A percentile compares a stretch with the other conserved stretches of the same genome.
Conservation (phyloP, 495 filamentous ascomycete species). For the Penicillium waksmanii region DNA sequence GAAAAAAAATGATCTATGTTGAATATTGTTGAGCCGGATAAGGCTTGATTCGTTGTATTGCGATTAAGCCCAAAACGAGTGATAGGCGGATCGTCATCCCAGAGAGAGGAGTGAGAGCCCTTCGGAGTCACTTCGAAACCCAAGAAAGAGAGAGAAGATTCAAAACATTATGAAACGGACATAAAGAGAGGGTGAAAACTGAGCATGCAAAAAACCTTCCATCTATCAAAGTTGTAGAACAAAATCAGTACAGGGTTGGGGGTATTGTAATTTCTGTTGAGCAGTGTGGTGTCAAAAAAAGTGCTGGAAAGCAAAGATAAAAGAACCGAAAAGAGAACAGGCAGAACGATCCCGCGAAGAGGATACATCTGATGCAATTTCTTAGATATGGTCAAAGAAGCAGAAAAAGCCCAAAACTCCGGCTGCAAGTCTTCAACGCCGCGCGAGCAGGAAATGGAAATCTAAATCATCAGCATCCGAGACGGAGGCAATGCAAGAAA, state of each 20-base stretch:
- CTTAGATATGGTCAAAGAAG: constrained; percentile 16
- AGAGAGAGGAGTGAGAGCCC: neutral
- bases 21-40: constrained; percentile 4
- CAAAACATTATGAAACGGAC: constrained; percentile 3
- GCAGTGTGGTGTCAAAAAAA: constrained; percentile 14
- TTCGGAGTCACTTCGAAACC: neutral
- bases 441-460: constrained; percentile 25
- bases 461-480: constrained; percentile 27
- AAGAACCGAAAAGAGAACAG: constrained; percentile 12
- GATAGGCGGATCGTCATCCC: constrained; percentile 5
- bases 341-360: constrained; percentile 9
- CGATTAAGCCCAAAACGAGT: constrained; percentile 15
- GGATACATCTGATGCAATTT: constrained; percentile 29
- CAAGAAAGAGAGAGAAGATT: neutral
- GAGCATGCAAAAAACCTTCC: constrained; percentile 15
- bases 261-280: constrained; percentile 33
- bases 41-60: constrained; percentile 5
- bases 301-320: constrained; percentile 8
- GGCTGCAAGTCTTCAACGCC: constrained; percentile 24
- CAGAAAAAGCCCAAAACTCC: constrained; percentile 19
- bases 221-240: constrained; percentile 22
- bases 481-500: constrained; percentile 12
- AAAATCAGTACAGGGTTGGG: constrained; percentile 21
- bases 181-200: neutral
- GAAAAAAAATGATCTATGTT: constrained; percentile 11